Base-by-base conservation (phyloP, 2,329 filamentous ascomycete species). In the Botrytis pseudocinerea region DNA sequence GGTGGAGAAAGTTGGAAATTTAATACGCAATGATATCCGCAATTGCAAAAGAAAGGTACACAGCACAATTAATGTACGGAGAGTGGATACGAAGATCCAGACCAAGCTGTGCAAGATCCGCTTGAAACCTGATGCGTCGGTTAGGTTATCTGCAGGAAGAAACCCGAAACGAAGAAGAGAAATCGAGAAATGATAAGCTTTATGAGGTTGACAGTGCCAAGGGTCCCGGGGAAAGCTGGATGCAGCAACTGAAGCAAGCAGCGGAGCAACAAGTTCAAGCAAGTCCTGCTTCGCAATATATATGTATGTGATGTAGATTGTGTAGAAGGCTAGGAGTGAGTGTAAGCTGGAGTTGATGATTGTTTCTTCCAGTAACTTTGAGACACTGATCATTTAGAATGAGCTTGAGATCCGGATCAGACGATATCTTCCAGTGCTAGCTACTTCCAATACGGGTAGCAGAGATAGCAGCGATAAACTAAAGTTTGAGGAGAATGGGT, bases 1-100 rank as follows among this genome's bases (percentile, higher is more conserved):
- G 28, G 60, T 71, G 69, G 60, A 71, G 46, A 65, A 57, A n/a
- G 7, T 51, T 57, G 44, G 42, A 40, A 70, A 46, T 70, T 62
- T 4, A n/a, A 51, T 54, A 32, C 35, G 65, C 65, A 68, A 68
- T 68, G 16, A 51, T 32, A 70, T 51, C 42, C 57, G 54, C 68
- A 28, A 62, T 62, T 70, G 28, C 44, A 51, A 54, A 54, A 54
- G 18, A 38, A 28, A 54, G 64, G 35, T 40, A 35, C 32, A 28
- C 25, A 46, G 51, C 28, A 40, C 35, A 54, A 54, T 54, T 54
- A 54, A 28, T 54, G 51, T 40, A 22, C 25, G n/a, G 60, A 40
- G 25, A 54, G 64, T 68, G 64, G 64, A 28, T 35, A 40, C 35
- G 12, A n/a, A n/a, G n/a, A 54, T 68, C 32, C 46, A 54, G 64